Conservation (phyloP, 1,284 basidiomycete genomes). For the Moesziomyces sp. region DNA sequence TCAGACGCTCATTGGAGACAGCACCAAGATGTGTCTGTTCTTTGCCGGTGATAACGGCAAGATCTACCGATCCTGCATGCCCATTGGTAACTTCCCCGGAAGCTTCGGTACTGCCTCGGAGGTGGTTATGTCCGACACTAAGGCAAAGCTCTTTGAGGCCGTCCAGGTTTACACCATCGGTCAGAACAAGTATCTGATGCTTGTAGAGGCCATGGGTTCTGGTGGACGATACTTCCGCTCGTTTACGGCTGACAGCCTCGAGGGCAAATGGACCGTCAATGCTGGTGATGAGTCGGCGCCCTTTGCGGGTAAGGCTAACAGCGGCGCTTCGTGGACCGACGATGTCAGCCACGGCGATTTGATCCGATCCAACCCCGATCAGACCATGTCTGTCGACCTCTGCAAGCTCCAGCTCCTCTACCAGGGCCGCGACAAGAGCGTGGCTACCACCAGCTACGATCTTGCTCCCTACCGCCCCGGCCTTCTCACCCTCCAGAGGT, state of each 20-base stretch:
- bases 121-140: conserved; percentile 25
- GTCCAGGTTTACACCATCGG: conserved; percentile 37
- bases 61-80: conserved; percentile 33
- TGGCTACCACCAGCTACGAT: conserved; percentile 10
- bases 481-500: conserved; percentile 20
- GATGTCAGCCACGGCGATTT: conserved; percentile 39
- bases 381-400: conserved; percentile 37
- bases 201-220: conserved; percentile 25
- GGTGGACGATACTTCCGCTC: conserved; percentile 36
- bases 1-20: conserved; percentile 35
- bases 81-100: conserved; percentile 24
- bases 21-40: conserved; percentile 26
- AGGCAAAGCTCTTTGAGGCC: conserved; percentile 20
- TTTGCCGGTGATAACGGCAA: conserved; percentile 34
- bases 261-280: conserved; percentile 25
- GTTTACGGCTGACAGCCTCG: conserved; percentile 23
- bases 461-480: conserved; percentile 34
- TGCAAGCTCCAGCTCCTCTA: conserved; percentile 28
- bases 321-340: conserved; percentile 26
- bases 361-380: conserved; percentile 30
- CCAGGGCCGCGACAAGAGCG: conserved; percentile 20
- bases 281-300: conserved; percentile 29
- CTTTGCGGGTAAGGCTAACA: conserved; percentile 41
- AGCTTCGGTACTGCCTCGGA: conserved; percentile 15
- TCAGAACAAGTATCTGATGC: conserved; percentile 38